A percentile compares a stretch with the other conserved stretches of the same genome.
These are phyloP conservation scores for Coprinellus micaceus DNA, from an alignment of 768 basidiomycete species.

Conservation along the genomic window DNA sequence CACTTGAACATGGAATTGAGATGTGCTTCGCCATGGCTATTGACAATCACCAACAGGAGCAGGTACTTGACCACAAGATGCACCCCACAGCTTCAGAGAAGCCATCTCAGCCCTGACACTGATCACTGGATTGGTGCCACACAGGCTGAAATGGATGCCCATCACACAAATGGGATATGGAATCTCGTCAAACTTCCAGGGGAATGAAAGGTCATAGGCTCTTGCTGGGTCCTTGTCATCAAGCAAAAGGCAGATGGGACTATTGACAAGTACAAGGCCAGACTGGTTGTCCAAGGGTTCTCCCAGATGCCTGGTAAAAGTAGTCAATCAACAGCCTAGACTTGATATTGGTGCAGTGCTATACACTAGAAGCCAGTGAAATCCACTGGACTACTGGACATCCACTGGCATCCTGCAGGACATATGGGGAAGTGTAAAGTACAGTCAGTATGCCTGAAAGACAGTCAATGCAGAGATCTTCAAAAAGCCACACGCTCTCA, in stretches of 20 bases:
- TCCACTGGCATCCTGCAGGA: too few species aligned
- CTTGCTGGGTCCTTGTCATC: constrained; percentile 8
- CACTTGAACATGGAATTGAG: background rate
- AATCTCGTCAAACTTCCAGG: constrained; percentile 18
- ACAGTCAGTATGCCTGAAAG: too few species aligned
- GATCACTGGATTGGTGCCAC: constrained; percentile 25
- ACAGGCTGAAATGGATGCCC: constrained; percentile 25
- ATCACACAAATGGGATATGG: constrained; percentile 27
- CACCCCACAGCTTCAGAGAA: constrained; percentile 11
- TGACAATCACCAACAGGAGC: constrained; percentile 1
- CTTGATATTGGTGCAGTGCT: too few species aligned
- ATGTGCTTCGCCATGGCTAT: background rate
- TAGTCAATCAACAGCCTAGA: constrained; percentile 26
- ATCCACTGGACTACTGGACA: too few species aligned
- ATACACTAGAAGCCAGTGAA: too few species aligned
- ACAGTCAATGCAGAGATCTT: too few species aligned
- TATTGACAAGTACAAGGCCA: constrained; percentile 28
- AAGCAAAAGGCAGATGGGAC: constrained; percentile 28
- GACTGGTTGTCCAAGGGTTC: constrained; percentile 40
- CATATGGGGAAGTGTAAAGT: too few species aligned
- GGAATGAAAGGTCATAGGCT: constrained; percentile 2
- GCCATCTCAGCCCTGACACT: constrained; percentile 8
- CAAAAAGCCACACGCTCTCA: too few species aligned
- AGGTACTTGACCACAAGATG: constrained; percentile 14
- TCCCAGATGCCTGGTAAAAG: constrained; percentile 29